These are phyloP conservation scores for Blepharisma japonicum DNA, from an alignment of 73 alveolate genomes.

Conservation along the genomic window DNA sequence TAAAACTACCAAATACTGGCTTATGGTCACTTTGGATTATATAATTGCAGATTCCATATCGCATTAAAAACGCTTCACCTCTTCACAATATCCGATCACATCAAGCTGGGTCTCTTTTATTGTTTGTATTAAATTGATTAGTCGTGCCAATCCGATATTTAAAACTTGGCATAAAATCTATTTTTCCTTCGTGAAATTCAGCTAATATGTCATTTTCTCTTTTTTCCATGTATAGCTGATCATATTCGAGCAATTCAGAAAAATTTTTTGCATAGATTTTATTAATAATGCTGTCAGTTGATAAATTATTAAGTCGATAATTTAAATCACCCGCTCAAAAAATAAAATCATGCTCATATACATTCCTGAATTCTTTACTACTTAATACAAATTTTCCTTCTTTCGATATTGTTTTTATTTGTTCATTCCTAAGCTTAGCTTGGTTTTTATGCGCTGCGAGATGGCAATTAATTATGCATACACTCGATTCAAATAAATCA, in stretches of 20 bases:
- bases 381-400: not conserved
- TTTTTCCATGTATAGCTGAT: not conserved
- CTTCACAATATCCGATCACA: constrained; percentile 23
- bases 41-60: not conserved
- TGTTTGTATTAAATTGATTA: not conserved
- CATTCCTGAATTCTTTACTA: not conserved
- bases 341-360: constrained; percentile 14
- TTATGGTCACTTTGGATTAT: constrained; percentile 21
- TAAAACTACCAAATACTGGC: not conserved
- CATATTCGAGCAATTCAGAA: not conserved
- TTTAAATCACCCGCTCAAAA: constrained; percentile 17
- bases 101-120: constrained; percentile 21
- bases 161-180: not conserved
- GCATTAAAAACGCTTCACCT: not conserved
- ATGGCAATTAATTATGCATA: not conserved
- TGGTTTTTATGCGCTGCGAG: constrained; percentile 17
- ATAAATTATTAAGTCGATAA: not conserved
- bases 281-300: not conserved
- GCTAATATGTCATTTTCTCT: not conserved
- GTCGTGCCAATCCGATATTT: constrained; percentile 1
- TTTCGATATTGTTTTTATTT: constrained; percentile 1
- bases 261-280: not conserved
- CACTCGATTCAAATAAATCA: not conserved
- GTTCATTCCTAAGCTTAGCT: constrained; percentile 16
- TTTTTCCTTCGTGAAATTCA: constrained; percentile 4